These are phyloP conservation scores for Senecio squalidus DNA, from an alignment of 140 eudicot genomes.

Conservation along the genomic window DNA sequence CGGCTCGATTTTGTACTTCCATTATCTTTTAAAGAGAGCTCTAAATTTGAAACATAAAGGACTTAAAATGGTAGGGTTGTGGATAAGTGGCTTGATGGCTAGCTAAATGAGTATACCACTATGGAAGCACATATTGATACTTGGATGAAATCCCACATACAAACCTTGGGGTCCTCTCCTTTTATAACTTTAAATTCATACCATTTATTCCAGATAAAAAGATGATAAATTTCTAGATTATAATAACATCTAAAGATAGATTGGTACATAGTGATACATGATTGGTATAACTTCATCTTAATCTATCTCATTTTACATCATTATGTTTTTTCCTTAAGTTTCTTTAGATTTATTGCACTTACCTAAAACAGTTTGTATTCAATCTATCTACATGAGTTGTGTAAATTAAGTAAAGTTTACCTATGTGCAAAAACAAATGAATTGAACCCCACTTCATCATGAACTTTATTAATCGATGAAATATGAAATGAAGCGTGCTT, in stretches of 20 bases:
- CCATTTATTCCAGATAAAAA: conserved; percentile 36
- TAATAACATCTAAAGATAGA: conserved; percentile 21
- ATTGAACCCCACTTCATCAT: conserved; percentile 1
- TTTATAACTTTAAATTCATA: conserved; percentile 42
- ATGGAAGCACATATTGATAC: conserved; percentile 30
- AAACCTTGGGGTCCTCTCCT: conserved; percentile 42
- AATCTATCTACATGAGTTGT: neutral
- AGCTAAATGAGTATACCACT: conserved; percentile 46
- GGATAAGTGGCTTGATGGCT: conserved; percentile 21
- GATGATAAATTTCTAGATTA: conserved; percentile 14
- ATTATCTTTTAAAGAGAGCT: too few relatives aligned
- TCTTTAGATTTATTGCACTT: neutral
- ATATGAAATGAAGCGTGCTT: conserved; percentile 26
- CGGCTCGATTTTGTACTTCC: too few relatives aligned
- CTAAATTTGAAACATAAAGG: conserved; percentile 6
- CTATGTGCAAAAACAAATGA: neutral
- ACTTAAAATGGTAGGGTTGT: conserved; percentile 4
- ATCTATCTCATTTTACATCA: neutral
- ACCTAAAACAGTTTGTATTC: neutral
- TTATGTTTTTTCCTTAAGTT: neutral
- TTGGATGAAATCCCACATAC: conserved; percentile 23
- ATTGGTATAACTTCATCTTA: conserved; percentile 19
- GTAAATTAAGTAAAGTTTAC: conserved; percentile 6
- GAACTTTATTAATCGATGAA: conserved; percentile 3
- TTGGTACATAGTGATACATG: conserved; percentile 17